phyloP scores from a whole-genome alignment of 768 basidiomycete genomes.

The Pisolithus marmoratus region DNA sequence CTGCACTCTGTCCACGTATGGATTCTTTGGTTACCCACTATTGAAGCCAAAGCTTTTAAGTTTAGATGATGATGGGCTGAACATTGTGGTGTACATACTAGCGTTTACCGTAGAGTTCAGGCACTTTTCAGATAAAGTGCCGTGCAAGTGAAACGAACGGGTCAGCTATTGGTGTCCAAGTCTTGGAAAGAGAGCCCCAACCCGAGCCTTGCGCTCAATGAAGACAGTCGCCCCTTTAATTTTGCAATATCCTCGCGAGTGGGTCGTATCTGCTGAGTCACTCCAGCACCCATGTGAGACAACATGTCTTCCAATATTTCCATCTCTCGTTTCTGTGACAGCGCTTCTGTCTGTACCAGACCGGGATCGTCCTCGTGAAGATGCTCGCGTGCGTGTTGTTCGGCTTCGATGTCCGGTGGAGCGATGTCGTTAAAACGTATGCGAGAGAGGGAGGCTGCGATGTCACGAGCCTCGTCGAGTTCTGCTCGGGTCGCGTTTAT shows the following conservation, averaged over 20 bases:
- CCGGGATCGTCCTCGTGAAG: conserved; percentile 33
- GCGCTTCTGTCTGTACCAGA: conserved; percentile 34
- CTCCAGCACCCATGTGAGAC: conserved; percentile 26
- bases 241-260: conserved; percentile 36
- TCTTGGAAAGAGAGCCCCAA: conserved; percentile 17
- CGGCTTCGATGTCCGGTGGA: conserved; percentile 72
- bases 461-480: conserved; percentile 43
- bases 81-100: too few relatives aligned
- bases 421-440: conserved; percentile 69
- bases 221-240: conserved; percentile 33
- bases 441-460: conserved; percentile 49
- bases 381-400: conserved; percentile 69
- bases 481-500: conserved; percentile 5
- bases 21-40: too few relatives aligned
- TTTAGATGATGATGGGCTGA: too few relatives aligned
- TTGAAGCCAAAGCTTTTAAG: too few relatives aligned
- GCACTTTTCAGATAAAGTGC: too few relatives aligned
- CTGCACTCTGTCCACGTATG: too few relatives aligned
- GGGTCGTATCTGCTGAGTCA: conserved; percentile 17
- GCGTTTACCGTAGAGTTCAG: too few relatives aligned
- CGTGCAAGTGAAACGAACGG: too few relatives aligned
- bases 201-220: conserved; percentile 28
- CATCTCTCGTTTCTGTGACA: conserved; percentile 43
- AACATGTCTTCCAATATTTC: conserved; percentile 56
- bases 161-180: conserved; percentile 2